Base-by-base conservation (phyloP, 2,329 filamentous ascomycete species). In the Monilinia fructicola region DNA sequence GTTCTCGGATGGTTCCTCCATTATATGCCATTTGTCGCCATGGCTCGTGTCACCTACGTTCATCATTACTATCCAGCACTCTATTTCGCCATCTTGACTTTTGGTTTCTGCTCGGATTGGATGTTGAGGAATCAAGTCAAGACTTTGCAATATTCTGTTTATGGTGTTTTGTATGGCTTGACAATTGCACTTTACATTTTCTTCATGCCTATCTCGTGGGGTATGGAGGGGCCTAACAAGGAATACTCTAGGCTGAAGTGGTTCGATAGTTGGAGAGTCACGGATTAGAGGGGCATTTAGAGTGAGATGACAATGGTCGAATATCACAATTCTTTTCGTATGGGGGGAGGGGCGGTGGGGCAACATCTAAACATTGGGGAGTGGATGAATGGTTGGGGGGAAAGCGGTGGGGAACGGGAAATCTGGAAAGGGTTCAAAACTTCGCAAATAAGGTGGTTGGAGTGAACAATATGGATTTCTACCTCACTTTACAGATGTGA, bases 61-160 rank as follows among this genome's bases (percentile, higher is more conserved):
- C 95, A 99, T 79, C 95, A 99, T 82, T 99, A 99, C 83, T 99
- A 98, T 79, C 95, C 95, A 14, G 95, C 95, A 12, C 86, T 99
- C 14, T 99, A 98, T 83, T 99, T 98, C 78, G 93, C 95, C 74
- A 97, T 99, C 71, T 82, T 99, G 55, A 87, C 86, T 21, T 87
- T 93, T 69, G 94, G 93, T 64, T 99, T 99, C 84, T 85, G 93
- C 72, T 80, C 91, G 65, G 93, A 98, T 78, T 98, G 92, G 89
- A 82, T 89, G 70, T 86, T 92, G 56, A 85, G 88, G 71, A 88
- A 85, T 74, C 81, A 91, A 71, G 84, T 83, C 72, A 85, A 85
- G 75, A 80, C 78, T 53, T 74, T 92, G 40, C 88, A 91, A 78
- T 87, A 85, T 78, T 83, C 79, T 16, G 78, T 91, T n/a, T 97